Conservation (phyloP, 2,329 filamentous ascomycete species). For the Stemphylium beticola region DNA sequence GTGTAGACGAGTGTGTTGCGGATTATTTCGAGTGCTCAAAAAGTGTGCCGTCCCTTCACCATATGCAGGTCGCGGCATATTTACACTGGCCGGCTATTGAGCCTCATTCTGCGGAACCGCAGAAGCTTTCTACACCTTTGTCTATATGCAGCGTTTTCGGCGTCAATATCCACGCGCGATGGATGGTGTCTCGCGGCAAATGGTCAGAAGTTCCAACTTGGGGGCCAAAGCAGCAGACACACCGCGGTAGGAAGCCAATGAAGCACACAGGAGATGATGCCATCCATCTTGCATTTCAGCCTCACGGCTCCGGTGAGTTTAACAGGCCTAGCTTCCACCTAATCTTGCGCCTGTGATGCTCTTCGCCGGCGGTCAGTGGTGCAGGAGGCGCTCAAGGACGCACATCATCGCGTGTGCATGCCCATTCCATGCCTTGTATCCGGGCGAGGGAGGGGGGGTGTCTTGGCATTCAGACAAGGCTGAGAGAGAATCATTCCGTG, state of each 20-base stretch:
- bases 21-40: neutral
- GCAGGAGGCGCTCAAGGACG: neutral
- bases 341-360: neutral
- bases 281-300: neutral
- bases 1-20: neutral
- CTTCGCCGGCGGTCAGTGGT: conserved; percentile 1
- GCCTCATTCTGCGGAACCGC: neutral
- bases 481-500: neutral
- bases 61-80: conserved; percentile 1
- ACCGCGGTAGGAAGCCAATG: neutral
- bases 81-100: neutral
- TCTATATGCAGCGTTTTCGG: neutral
- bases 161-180: neutral
- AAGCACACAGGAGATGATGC: neutral
- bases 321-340: conserved; percentile 8
- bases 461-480: neutral
- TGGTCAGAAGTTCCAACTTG: neutral
- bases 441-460: neutral
- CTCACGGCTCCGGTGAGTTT: conserved; percentile 8
- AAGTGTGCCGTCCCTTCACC: neutral
- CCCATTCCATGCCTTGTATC: neutral
- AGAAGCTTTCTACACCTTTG: neutral
- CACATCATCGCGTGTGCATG: neutral
- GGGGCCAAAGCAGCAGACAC: neutral
- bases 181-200: neutral